phyloP scores from a whole-genome alignment of 441 rosid species.

The Macaranga tanarius region DNA sequence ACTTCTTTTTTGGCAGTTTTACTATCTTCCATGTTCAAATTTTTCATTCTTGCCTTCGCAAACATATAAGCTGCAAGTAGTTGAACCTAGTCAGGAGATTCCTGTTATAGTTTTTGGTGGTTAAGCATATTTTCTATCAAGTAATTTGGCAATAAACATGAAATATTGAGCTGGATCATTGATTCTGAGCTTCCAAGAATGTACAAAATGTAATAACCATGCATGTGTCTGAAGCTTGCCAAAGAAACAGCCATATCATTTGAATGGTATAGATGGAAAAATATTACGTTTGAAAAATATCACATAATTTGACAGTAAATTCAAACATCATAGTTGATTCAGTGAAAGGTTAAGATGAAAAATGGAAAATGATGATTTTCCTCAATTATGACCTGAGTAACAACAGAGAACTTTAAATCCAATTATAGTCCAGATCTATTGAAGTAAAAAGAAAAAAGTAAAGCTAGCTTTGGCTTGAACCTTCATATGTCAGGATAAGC shows the following conservation, averaged over 20 bases:
- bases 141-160: background rate
- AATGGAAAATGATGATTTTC: background rate
- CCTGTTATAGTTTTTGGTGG: background rate
- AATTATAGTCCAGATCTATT: background rate
- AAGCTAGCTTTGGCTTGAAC: background rate
- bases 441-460: background rate
- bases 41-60: conserved; percentile 49
- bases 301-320: background rate
- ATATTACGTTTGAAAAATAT: too few relatives aligned
- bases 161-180: background rate
- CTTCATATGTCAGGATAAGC: background rate
- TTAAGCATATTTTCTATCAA: background rate
- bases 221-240: background rate
- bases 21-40: conserved; percentile 21
- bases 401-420: background rate
- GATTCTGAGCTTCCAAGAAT: background rate
- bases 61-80: conserved; percentile 68
- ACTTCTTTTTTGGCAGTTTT: conserved; percentile 29
- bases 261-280: background rate
- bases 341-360: too few relatives aligned
- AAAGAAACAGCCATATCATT: background rate
- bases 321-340: background rate
- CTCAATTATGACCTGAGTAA: background rate
- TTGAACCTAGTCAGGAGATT: conserved; percentile 12
- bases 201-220: background rate